Evolutionary conservation across 164 flowering plant genomes (phyloP), one percentile per base, ranked within the genome.

Genomic region (Magnolia officinalis): DNA sequence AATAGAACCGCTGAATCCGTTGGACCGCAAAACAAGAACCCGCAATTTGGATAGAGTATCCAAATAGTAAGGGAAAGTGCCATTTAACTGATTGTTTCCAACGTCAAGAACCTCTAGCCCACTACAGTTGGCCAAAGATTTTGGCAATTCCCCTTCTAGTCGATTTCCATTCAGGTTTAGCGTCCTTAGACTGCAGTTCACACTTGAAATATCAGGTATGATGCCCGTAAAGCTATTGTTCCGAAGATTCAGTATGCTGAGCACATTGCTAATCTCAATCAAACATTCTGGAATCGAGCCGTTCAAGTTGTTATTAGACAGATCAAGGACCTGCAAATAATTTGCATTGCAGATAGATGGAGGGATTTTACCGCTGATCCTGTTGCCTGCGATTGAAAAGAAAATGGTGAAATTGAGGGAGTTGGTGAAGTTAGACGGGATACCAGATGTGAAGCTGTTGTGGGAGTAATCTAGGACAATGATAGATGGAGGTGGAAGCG

Each of bases 1-100:
- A 50, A 88, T 75, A 21, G 70, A 1, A 9, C 95, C 93, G n/a
- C 72, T 31, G 45, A 93, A 89, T 1, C 8, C 75, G 78, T 93
- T 93, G 20, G 79, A 68, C 0, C 90, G 82, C 76, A 93, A 37
- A 67, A 89, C 85, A 65, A 93, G 88, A n/a, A 90, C 92, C 0
- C 85, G 86, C 78, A 93, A 72, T 2, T 64, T 71, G 49, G 84
- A 6, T 50, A 81, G 55, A 19, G 37, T 78, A 24, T 76, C 86
- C 80, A 93, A 77, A 74, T 69, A 71, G 70, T 78, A 88, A 7
- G 96, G 95, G 73, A 88, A 94, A 0, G 4, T 72, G 49, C 82
- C 92, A 5, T 24, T 63, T 0, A 94, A 71, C 29, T 50, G 63
- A 70, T 93, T 93, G 77, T 82, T 87, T 8, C 93, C 96, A 37